Evolutionary conservation across 1,284 basidiomycete genomes (phyloP).

Genomic region (Bjerkandera adusta): DNA sequence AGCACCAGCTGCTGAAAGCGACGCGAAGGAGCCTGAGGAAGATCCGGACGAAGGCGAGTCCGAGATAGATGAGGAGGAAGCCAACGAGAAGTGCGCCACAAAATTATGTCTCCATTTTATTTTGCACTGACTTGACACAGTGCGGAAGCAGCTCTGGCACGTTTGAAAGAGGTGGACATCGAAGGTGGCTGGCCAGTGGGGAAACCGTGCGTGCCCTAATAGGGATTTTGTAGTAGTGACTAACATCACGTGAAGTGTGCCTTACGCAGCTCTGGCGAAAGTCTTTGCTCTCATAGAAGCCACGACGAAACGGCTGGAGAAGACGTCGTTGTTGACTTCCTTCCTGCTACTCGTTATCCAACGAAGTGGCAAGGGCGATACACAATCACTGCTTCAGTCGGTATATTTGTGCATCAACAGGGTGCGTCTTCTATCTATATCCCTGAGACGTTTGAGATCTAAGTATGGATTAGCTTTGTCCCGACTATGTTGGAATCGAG

Average conservation of each 20-base stretch:
- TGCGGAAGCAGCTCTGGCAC: slow-evolving; percentile 66
- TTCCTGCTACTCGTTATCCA: slow-evolving; percentile 90
- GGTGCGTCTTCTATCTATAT: slow-evolving; percentile 46
- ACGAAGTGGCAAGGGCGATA: slow-evolving; percentile 71
- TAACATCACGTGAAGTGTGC: no score
- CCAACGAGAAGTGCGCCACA: slow-evolving; percentile 59
- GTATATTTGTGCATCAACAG: slow-evolving; percentile 98
- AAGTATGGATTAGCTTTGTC: slow-evolving; percentile 69
- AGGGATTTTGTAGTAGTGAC: no score
- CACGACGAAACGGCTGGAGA: slow-evolving; percentile 96
- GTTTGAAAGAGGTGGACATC: slow-evolving; percentile 73
- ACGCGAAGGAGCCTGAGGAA: slow-evolving; percentile 36
- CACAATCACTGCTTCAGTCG: slow-evolving; percentile 75
- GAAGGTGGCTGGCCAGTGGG: slow-evolving; percentile 87
- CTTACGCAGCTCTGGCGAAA: slow-evolving; percentile 90
- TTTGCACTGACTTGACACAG: slow-evolving; percentile 37
- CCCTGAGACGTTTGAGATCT: neutral
- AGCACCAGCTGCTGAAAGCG: slow-evolving; percentile 18
- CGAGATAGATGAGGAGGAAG: slow-evolving; percentile 49
- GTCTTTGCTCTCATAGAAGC: slow-evolving; percentile 90
- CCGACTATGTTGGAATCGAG: slow-evolving; percentile 95
- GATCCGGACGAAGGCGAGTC: slow-evolving; percentile 51
- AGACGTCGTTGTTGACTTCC: slow-evolving; percentile 84
- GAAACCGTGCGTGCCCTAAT: slow-evolving; percentile 62
- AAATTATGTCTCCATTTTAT: neutral